phyloP scores from a whole-genome alignment of 2,329 filamentous ascomycete species.

The Cyphellophora europaea region DNA sequence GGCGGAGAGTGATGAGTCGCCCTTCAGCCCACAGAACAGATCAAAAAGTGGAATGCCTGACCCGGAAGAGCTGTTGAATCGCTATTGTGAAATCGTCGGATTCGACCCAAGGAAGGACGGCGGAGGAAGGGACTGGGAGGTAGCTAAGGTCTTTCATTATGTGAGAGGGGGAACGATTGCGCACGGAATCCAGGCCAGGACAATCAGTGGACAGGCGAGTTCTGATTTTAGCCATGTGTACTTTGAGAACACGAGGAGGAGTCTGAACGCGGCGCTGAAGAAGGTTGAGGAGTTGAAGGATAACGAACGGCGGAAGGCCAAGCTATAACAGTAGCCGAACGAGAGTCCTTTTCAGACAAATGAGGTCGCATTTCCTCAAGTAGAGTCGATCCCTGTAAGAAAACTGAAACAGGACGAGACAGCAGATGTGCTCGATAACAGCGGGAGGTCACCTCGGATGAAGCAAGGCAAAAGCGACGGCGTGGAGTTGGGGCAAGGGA shows the following conservation, averaged over 20 bases:
- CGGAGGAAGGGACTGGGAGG: constrained; percentile 9
- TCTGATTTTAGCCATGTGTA: constrained; percentile 11
- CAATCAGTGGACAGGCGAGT: constrained; percentile 13
- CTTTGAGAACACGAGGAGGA: constrained; percentile 11
- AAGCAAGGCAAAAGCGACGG: too few species aligned
- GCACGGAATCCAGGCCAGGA: constrained; percentile 13
- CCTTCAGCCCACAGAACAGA: constrained; percentile 6
- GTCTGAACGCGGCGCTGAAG: constrained; percentile 8
- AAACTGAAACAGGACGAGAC: too few species aligned
- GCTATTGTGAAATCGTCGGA: constrained; percentile 7
- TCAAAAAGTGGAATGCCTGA: constrained; percentile 9
- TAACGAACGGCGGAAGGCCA: background rate
- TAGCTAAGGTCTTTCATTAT: constrained; percentile 12
- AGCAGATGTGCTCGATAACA: too few species aligned
- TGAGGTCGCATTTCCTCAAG: too few species aligned
- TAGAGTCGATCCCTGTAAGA: too few species aligned
- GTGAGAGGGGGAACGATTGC: constrained; percentile 11
- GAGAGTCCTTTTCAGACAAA: too few species aligned
- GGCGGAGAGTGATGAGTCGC: background rate
- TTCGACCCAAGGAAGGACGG: constrained; percentile 9
- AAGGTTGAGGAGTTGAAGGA: constrained; percentile 2
- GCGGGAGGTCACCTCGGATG: too few species aligned
- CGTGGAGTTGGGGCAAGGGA: too few species aligned
- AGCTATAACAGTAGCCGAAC: too few species aligned
- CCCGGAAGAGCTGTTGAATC: constrained; percentile 9